phyloP scores from a whole-genome alignment of 768 basidiomycete genomes.

The Hebeloma cylindrosporum region DNA sequence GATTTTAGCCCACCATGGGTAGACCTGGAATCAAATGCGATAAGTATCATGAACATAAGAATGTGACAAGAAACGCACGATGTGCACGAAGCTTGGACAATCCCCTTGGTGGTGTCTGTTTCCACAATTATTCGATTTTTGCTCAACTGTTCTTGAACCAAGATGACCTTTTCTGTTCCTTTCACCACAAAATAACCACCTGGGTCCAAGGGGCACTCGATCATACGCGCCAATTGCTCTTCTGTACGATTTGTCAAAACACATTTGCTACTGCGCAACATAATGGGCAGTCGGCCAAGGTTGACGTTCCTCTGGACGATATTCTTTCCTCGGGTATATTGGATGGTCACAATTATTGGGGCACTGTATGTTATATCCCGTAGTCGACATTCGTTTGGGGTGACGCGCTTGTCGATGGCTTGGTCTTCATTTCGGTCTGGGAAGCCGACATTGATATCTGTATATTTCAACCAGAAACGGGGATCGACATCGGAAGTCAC shows the following conservation, averaged over 20 bases:
- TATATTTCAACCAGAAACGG: constrained; percentile 94
- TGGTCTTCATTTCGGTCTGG: constrained; percentile 87
- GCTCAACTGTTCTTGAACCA: constrained; percentile 97
- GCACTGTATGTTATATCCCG: constrained; percentile 95
- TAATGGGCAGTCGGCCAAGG: constrained; percentile 92
- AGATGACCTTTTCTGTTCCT: constrained; percentile 98
- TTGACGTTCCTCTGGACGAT: constrained; percentile 86
- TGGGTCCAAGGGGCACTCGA: constrained; percentile 96
- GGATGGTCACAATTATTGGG: constrained; percentile 89
- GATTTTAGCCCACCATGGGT: constrained; percentile 88
- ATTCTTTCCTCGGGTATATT: constrained; percentile 90
- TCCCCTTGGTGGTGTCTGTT: constrained; percentile 83
- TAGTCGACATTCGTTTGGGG: constrained; percentile 95
- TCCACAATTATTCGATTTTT: constrained; percentile 99
- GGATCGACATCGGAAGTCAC: constrained; percentile 97
- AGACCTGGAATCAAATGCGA: constrained; percentile 45
- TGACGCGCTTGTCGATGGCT: constrained; percentile 77
- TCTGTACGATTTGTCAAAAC: constrained; percentile 77
- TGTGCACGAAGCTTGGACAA: constrained; percentile 94
- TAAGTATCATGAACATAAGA: neutral
- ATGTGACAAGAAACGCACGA: constrained; percentile 60
- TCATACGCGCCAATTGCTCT: constrained; percentile 87
- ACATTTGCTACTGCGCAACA: constrained; percentile 96
- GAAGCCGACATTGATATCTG: constrained; percentile 89
- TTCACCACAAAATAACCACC: constrained; percentile 99